phyloP scores from a whole-genome alignment of 192 early-diverging fungal species.

The Podila horticola region DNA sequence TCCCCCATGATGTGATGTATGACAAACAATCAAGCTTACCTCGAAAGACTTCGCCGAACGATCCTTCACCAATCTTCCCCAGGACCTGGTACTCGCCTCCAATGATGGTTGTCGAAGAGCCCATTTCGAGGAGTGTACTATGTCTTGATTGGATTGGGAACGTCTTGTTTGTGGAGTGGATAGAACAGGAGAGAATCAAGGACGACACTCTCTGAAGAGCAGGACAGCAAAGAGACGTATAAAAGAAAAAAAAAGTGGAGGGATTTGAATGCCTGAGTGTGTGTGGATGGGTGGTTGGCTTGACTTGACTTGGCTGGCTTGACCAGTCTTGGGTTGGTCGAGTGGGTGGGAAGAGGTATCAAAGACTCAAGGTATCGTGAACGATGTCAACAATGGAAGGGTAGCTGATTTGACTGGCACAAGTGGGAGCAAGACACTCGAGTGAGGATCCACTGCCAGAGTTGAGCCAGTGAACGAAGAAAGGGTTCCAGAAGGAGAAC shows the following conservation, averaged over 20 bases:
- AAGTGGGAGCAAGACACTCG: too few relatives aligned
- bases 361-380: too few relatives aligned
- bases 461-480: too few relatives aligned
- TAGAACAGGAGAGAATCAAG: not conserved
- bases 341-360: too few relatives aligned
- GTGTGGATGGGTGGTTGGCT: too few relatives aligned
- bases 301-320: too few relatives aligned
- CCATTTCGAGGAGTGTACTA: constrained; percentile 26
- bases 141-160: not conserved
- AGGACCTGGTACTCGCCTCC: constrained; percentile 63
- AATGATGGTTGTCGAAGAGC: constrained; percentile 54
- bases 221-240: not conserved
- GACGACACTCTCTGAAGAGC: not conserved
- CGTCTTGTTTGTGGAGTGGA: not conserved
- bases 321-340: too few relatives aligned
- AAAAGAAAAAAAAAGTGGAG: too few relatives aligned
- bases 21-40: constrained; percentile 46
- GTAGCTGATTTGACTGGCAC: too few relatives aligned
- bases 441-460: too few relatives aligned
- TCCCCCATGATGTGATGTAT: not conserved
- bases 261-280: too few relatives aligned
- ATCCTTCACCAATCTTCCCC: constrained; percentile 70
- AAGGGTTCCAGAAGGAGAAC: not conserved
- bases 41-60: constrained; percentile 71
- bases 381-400: too few relatives aligned